These are phyloP conservation scores for Lipomyces kockii DNA, from an alignment of 805 yeast species.

Conservation along the genomic window DNA sequence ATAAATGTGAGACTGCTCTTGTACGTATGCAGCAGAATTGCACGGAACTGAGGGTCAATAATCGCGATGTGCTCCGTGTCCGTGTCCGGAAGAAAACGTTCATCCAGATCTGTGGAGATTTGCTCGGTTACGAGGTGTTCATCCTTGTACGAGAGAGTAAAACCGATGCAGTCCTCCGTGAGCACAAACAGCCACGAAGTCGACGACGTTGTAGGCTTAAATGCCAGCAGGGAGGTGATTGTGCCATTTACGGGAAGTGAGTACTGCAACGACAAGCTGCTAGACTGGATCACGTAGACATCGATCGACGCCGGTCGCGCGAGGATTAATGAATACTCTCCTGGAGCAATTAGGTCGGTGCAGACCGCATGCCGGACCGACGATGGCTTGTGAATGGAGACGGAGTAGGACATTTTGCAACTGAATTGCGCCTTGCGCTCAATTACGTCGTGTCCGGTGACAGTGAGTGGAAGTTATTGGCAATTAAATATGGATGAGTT, in stretches of 20 bases:
- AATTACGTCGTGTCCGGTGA: not conserved
- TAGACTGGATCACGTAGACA: conserved; percentile 20
- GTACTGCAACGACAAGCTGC: conserved; percentile 25
- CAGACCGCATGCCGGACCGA: conserved; percentile 36
- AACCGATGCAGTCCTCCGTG: conserved; percentile 26
- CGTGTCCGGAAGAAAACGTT: conserved; percentile 27
- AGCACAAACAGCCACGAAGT: conserved; percentile 34
- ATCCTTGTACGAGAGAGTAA: conserved; percentile 15
- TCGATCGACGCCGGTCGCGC: conserved; percentile 33
- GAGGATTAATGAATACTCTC: conserved; percentile 25
- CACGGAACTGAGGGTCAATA: conserved; percentile 30
- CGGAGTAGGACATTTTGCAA: conserved; percentile 34
- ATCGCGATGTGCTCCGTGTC: conserved; percentile 30
- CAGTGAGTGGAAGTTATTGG: not conserved
- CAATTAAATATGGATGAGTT: not conserved
- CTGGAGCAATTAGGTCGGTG: conserved; percentile 25
- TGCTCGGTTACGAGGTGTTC: conserved; percentile 26
- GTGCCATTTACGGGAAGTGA: conserved; percentile 29
- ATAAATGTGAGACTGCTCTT: conserved; percentile 29
- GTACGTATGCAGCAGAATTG: conserved; percentile 24
- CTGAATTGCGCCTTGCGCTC: not conserved
- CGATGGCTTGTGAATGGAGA: conserved; percentile 34
- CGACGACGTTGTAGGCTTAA: conserved; percentile 23
- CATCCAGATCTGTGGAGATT: conserved; percentile 27
- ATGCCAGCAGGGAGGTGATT: conserved; percentile 20